Conservation (phyloP, 768 basidiomycete genomes). For the Tephrocybe sp. region DNA sequence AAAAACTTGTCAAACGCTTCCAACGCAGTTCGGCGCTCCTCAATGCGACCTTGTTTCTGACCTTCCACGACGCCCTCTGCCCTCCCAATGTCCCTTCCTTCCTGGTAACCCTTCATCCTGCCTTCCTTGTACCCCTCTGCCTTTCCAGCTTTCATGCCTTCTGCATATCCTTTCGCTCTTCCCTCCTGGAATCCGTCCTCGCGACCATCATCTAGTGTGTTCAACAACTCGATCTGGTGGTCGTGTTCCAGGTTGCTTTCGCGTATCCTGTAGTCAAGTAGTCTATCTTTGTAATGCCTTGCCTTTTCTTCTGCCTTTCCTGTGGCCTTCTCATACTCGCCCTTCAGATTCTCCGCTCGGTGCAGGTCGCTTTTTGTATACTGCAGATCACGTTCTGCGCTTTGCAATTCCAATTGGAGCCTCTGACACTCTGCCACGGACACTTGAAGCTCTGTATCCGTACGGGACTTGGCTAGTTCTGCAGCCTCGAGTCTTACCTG, state of each 20-base stretch:
- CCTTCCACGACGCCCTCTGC: conserved; percentile 29
- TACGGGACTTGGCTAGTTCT: conserved; percentile 39
- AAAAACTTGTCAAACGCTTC: conserved; percentile 60
- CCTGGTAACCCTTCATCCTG: conserved; percentile 24
- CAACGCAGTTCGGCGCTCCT: conserved; percentile 51
- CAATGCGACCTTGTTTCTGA: conserved; percentile 37
- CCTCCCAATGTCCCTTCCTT: conserved; percentile 43
- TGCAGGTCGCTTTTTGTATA: conserved; percentile 32
- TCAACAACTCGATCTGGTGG: conserved; percentile 34
- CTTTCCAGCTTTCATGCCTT: conserved; percentile 42
- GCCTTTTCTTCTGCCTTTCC: conserved; percentile 41
- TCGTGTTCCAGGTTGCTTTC: conserved; percentile 43
- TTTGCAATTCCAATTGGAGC: conserved; percentile 45
- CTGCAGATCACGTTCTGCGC: conserved; percentile 39
- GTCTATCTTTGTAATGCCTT: conserved; percentile 37
- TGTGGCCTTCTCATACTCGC: conserved; percentile 41
- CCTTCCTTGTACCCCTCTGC: conserved; percentile 36
- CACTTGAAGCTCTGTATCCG: conserved; percentile 24
- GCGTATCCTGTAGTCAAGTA: conserved; percentile 42
- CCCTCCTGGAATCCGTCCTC: conserved; percentile 44
- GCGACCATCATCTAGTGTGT: conserved; percentile 40
- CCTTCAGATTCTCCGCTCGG: conserved; percentile 28
- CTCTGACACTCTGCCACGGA: conserved; percentile 41
- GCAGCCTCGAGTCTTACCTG: conserved; percentile 32
- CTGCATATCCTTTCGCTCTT: conserved; percentile 37